Evolutionary conservation across 2,329 filamentous ascomycete genomes (phyloP), one percentile per base, ranked within the genome.

Genomic region (Aspergillus bombycis): DNA sequence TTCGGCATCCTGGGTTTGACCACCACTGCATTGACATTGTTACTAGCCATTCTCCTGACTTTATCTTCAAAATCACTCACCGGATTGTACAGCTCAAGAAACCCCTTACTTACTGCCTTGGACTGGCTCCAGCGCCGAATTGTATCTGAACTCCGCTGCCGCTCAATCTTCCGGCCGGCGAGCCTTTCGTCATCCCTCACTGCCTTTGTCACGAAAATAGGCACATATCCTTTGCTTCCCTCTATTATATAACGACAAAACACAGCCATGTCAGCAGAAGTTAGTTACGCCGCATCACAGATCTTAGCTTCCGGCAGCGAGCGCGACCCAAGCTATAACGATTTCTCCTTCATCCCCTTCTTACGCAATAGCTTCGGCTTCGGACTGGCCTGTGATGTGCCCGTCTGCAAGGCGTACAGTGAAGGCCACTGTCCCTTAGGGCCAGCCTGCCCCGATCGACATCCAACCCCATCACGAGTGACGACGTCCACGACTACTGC

Each of bases 351-450:
- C 84, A 89, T 88, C 36, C 90, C 92, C 54, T 97, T 96, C 81
- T 88, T 97, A 43, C 90, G 90, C 68, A 84, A 88, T 65, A 93
- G 91, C 69, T 93, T 95, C 79, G 89, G 93, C 67, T 94, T 96
- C 79, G 91, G 91, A 67, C 89, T 97, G 58, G 88, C 92, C 26
- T 86, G 90, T 43, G 88, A 91, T 76, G 87, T 91, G 0, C 92
- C 94, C 50, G 84, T 91, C 75, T 98, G 95, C 83, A 92, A 91
- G 75, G 89, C 93, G 64, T 97, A 93, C 81, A 85, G 91, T 65
- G 87, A 92, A 65, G 93, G 93, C 48, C 90, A 94, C 80, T 98
- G 95, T 75, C 93, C 94, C 0, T 86, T 94, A 66, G 94, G 94
- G 45, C 88, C 90, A 65, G 85, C 88, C 61, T 98, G 95, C 78